phyloP scores from a whole-genome alignment of 345 rosid genomes.

The Erysimum cheiranthoides region DNA sequence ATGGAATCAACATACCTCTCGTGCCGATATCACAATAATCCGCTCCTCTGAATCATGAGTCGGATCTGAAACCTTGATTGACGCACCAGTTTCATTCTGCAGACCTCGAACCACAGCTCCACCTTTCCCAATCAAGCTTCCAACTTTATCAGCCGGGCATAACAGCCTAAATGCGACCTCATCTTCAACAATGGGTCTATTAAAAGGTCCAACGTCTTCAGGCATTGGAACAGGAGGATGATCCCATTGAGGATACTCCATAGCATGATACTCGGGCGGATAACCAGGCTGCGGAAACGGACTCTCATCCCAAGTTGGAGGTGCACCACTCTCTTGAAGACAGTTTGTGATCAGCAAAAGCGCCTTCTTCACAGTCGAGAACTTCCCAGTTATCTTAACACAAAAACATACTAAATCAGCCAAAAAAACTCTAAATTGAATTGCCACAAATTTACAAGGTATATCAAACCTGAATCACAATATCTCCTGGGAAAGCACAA shows the following conservation, averaged over 20 bases:
- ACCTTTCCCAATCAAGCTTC: conserved; percentile 83
- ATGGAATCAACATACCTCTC: conserved; percentile 64
- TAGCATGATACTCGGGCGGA: conserved; percentile 51
- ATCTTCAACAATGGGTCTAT: conserved; percentile 62
- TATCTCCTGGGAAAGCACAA: conserved; percentile 62
- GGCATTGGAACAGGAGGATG: conserved; percentile 63
- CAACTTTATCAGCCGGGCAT: conserved; percentile 78
- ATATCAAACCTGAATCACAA: conserved; percentile 59
- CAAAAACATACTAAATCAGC: conserved; percentile 28
- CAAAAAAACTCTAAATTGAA: neutral
- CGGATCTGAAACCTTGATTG: conserved; percentile 67
- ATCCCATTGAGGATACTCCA: conserved; percentile 56
- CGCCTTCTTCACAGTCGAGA: conserved; percentile 64
- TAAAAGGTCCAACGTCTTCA: conserved; percentile 55
- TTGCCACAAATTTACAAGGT: neutral
- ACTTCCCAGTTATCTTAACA: conserved; percentile 64
- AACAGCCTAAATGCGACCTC: conserved; percentile 66
- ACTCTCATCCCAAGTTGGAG: conserved; percentile 50
- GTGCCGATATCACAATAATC: conserved; percentile 69
- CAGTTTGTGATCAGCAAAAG: conserved; percentile 55
- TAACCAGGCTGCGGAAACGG: conserved; percentile 59
- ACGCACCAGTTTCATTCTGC: conserved; percentile 79
- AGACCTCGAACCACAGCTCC: conserved; percentile 64
- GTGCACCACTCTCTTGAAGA: conserved; percentile 58
- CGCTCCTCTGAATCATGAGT: conserved; percentile 69